Percentiles rank a stretch among this genome's conserved stretches.
phyloP scores from a whole-genome alignment of 345 rosid genomes.

The Brassica napus region Da-Ae NC_063450.1:48949001-48949500 shows the following conservation, averaged over 20 bases:
- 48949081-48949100: conserved; percentile 95
- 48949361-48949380: background rate
- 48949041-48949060: conserved; percentile 95
- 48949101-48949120: conserved; percentile 94
- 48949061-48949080: conserved; percentile 99
- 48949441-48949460: conserved; percentile 54
- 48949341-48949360: conserved; percentile 81
- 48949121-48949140: conserved; percentile 79
- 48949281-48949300: conserved; percentile 98
- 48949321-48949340: conserved; percentile 99
- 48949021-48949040: conserved; percentile 94
- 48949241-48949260: conserved; percentile 87
- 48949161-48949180: background rate
- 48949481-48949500: conserved; percentile 64
- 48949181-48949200: background rate
- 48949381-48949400: too few species aligned
- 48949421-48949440: background rate
- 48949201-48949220: conserved; percentile 40
- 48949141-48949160: background rate
- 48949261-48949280: conserved; percentile 99
- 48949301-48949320: conserved; percentile 96
- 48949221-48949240: conserved; percentile 97
- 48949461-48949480: conserved; percentile 80
- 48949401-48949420: background rate
- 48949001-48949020: background rate